phyloP scores from a whole-genome alignment of 768 basidiomycete species.

The Imleria badia region DNA sequence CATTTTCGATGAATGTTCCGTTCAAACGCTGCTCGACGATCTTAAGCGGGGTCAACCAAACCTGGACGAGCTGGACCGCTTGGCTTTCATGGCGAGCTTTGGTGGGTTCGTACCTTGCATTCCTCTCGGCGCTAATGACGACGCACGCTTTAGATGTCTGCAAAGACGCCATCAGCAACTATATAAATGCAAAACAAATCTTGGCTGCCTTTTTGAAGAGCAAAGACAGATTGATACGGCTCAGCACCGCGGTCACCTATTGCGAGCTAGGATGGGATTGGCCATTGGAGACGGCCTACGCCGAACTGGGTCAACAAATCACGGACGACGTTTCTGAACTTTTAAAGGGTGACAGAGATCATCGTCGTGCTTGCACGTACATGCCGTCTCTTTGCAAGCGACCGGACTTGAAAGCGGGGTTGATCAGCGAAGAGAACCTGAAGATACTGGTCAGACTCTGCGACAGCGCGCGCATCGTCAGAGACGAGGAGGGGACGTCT shows the following conservation, averaged over 20 bases:
- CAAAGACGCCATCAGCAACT: conserved; percentile 4
- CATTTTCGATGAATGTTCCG: conserved; percentile 24
- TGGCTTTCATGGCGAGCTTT: conserved; percentile 33
- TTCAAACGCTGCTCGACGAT: conserved; percentile 16
- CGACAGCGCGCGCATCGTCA: conserved; percentile 5
- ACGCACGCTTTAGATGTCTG: conserved; percentile 11
- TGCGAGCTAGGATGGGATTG: conserved; percentile 27
- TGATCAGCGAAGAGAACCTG: conserved; percentile 22
- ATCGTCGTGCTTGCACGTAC: conserved; percentile 27
- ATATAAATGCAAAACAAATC: background rate
- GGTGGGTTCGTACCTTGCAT: conserved; percentile 9
- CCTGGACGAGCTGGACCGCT: conserved; percentile 25
- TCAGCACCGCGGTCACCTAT: conserved; percentile 26
- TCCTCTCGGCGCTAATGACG: background rate
- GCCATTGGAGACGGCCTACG: conserved; percentile 5
- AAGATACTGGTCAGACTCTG: conserved; percentile 18
- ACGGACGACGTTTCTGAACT: conserved; percentile 14
- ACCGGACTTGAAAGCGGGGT: conserved; percentile 1
- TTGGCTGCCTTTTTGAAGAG: conserved; percentile 16
- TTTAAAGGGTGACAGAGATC: conserved; percentile 5
- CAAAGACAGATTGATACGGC: conserved; percentile 17
- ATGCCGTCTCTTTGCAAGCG: conserved; percentile 30
- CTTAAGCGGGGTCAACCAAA: conserved; percentile 18
- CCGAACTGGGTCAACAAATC: conserved; percentile 4
- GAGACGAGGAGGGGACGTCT: conserved; percentile 17